Base-by-base conservation (phyloP, 2,329 filamentous ascomycete species). In the Curvularia hawaiiensis region DNA sequence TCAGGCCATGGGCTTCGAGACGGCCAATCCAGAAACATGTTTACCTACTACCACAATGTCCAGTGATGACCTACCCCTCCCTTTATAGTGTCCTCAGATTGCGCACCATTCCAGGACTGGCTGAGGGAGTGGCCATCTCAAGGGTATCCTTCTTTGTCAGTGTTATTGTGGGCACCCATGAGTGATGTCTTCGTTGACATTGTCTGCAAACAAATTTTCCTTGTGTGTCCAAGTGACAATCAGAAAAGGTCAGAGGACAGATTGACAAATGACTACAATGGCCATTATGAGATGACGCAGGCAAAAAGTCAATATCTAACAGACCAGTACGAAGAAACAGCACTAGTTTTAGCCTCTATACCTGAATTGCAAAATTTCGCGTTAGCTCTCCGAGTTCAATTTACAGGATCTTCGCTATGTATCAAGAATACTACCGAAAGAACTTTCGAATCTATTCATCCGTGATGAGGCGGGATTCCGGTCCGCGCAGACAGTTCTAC, bases 81-180 rank as follows among this genome's bases (percentile, higher is more conserved):
- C 14, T 18, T 47, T 52, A 61, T 54, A 59, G 40, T 54, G 43
- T 44, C 12, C 39, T 26, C 14, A 56, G 41, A 61, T 56, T 52
- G 52, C 40, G 22, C 45, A 8, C 52, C n/a, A 16, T n/a, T 24
- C 38, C 16, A 22, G 7, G 24, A 20, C 39, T 26, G 22, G n/a
- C 18, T 33, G 8, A 52, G 9, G 24, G 11, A n/a, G 20, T 24
- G 16, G 43, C 22, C 16, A 11, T 30, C 5, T 14, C 9, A 22
- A 22, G 18, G 20, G 10, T 14, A 24, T 18, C n/a, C 35, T 38
- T 38, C 16, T 38, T 18, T 9, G 16, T 18, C n/a, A 18, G 35
- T 38, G 4, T 9, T 16, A 7, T n/a, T n/a, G 35, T 18, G 7
- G 7, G 16, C 8, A 18, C 16, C 8, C 3, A 22, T 4, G n/a